A percentile compares a stretch with the other conserved stretches of the same genome.
Conservation (phyloP, 148 eudicot species). For the Fallopia convolvulus region DNA sequence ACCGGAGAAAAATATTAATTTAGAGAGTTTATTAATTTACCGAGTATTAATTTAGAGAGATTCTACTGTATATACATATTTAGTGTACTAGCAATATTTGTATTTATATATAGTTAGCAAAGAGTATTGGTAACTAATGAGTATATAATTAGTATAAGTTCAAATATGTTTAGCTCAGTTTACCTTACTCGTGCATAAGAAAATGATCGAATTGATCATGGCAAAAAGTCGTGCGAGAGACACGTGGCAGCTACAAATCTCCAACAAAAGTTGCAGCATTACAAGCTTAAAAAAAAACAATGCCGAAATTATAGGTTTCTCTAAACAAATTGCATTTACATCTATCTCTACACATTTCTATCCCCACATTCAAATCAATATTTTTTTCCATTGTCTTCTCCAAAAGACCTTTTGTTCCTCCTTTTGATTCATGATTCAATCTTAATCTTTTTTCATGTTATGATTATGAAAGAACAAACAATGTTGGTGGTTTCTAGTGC, state of each 20-base stretch:
- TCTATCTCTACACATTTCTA: constrained; percentile 8
- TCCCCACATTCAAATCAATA: background rate
- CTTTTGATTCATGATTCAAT: background rate
- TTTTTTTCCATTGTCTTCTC: background rate
- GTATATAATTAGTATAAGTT: too few species aligned
- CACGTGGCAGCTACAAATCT: constrained; percentile 24
- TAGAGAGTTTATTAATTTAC: too few species aligned
- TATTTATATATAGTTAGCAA: too few species aligned
- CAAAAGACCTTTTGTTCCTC: background rate
- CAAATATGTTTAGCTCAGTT: too few species aligned
- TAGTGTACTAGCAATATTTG: too few species aligned
- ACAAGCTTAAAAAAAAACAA: background rate
- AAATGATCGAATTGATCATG: too few species aligned
- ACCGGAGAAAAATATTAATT: too few species aligned
- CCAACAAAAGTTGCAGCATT: constrained; percentile 15
- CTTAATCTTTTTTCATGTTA: background rate
- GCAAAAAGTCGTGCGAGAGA: background rate
- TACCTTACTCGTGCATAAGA: too few species aligned
- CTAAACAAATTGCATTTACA: background rate
- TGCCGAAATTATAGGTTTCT: background rate
- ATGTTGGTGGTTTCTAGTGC: background rate
- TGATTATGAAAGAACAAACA: background rate
- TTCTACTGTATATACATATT: too few species aligned
- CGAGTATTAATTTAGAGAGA: too few species aligned
- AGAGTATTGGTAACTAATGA: too few species aligned